Evolutionary conservation across 305 asterid genomes (phyloP), one percentile per base, ranked within the genome.

Genomic region (Euphrasia arctica): DNA sequence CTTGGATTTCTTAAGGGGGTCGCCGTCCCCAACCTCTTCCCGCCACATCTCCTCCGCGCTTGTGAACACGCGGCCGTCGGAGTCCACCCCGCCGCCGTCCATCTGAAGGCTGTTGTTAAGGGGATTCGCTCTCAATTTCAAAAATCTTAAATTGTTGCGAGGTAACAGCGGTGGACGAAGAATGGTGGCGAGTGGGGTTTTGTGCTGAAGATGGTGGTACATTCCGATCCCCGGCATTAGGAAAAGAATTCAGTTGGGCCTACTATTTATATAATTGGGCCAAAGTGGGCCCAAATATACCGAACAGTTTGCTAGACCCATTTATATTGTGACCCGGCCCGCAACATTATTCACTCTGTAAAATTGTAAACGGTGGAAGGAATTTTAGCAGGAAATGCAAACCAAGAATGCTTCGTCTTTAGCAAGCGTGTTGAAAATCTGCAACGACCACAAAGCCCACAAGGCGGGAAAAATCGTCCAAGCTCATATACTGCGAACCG

Each of bases 11-110:
- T 86, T 90, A 55, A 75, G 73, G 54, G 81, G 81, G 70, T 86
- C 95, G 27, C 70, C 79, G 69, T 80, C 79, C 3, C 97, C 97
- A 62, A 90, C 84, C 76, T 86, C 87, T 82, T 86, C 97, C 73
- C 81, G 81, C 99, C 99, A 93, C 99, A 93, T 93, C 82, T 93
- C 96, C 52, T 80, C 89, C 62, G 96, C 86, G 78, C 73, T 90
- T 51, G 56, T 79, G 80, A 86, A 90, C 60, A 68, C 73, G 50
- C 97, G 95, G 66, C 97, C 97, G 7, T 86, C 91, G 36, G 95
- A 88, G 66, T 88, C 96, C 64, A 75, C 28, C 27, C 99, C 97
- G 39, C 75, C 64, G 52, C 71, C 66, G 71, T 93, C 79, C 96
- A 93, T 93, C 62, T 51, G 27, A 22, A 59, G 64, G 62, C 71